Evolutionary conservation across 2,329 filamentous ascomycete genomes (phyloP), one percentile per base, ranked within the genome.

Genomic region (Claviceps sorghi): DNA sequence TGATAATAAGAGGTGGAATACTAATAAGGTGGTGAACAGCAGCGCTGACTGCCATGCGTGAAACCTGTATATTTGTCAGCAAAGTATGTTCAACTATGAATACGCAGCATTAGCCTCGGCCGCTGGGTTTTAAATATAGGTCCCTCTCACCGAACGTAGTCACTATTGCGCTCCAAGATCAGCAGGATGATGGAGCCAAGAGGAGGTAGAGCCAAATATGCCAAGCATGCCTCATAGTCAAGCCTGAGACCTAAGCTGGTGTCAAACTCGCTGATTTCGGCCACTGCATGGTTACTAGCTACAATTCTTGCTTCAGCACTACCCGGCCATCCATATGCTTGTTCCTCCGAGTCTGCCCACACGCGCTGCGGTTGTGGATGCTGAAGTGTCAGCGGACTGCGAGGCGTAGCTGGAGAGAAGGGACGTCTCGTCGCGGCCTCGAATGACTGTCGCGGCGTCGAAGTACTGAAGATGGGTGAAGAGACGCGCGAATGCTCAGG

Each of bases 41-140:
- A 95, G 74, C 57, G 84, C 83, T 7, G 86, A 87, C 69, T 98
- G 93, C 91, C 93, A 98, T 8, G 93, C 93, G 67, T 98, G 93
- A 60, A 97, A 97, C 57, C 87, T 91, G 59, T 38, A 53, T 44
- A 2, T 47, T 13, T 26, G 55, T 65, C 56, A 64, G 61, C 53
- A 36, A 26, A 3, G 15, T 2, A 21, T 21, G 19, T 19, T 15
- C 17, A 41, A 36, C 6, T 22, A 17, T 5, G 13, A 29, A 11
- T 22, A n/a, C 4, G 15, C 15, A 19, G 17, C 3, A 38, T 32
- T 17, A 32, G 38, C 46, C 17, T 32, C 15, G 2, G n/a, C 17
- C 26, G 26, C 26, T 17, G 2, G 22, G 38, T 38, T 30, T n/a
- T 40, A 40, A 36, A 32, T 41, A 13, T 22, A 13, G 42, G 48